Conservation (phyloP, 768 basidiomycete genomes). For the Cystofilobasidium macerans region DNA sequence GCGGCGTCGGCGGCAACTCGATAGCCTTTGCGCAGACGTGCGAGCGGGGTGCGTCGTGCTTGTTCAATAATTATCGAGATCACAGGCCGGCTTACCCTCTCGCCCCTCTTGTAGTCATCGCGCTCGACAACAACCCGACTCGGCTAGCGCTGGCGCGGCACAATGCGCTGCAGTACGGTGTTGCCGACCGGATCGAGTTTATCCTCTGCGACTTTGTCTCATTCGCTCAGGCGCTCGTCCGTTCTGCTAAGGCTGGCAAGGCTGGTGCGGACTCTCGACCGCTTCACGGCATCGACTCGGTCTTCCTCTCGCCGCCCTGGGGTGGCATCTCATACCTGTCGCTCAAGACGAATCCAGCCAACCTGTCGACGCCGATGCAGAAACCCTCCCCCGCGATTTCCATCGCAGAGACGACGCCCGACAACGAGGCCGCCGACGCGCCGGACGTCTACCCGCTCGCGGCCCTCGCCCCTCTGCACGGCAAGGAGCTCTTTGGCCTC, state of each 20-base stretch:
- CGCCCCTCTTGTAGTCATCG: conserved; percentile 59
- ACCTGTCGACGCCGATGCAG: background rate
- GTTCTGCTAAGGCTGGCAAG: conserved; percentile 6
- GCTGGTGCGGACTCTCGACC: conserved; percentile 30
- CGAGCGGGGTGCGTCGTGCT: conserved; percentile 59
- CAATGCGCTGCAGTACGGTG: conserved; percentile 87
- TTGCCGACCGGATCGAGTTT: conserved; percentile 90
- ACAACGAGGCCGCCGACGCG: conserved; percentile 27
- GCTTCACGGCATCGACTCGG: conserved; percentile 55
- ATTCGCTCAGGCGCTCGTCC: conserved; percentile 53
- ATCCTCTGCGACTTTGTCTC: conserved; percentile 72
- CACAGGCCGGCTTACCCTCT: background rate
- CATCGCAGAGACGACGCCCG: too few relatives aligned
- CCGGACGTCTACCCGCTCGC: conserved; percentile 51
- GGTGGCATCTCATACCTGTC: conserved; percentile 68
- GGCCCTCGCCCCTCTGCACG: conserved; percentile 66
- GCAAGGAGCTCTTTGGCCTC: conserved; percentile 66
- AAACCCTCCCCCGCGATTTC: conserved; percentile 4
- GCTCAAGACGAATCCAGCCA: conserved; percentile 24
- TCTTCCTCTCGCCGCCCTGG: conserved; percentile 93
- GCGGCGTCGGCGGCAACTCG: conserved; percentile 93
- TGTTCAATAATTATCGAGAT: background rate
- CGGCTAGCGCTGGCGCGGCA: conserved; percentile 85
- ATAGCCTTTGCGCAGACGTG: conserved; percentile 96
- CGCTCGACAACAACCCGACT: conserved; percentile 71